These are phyloP conservation scores for Ichthyophonus hoferi DNA, from an alignment of 208 protist species.

Conservation along the genomic window DNA sequence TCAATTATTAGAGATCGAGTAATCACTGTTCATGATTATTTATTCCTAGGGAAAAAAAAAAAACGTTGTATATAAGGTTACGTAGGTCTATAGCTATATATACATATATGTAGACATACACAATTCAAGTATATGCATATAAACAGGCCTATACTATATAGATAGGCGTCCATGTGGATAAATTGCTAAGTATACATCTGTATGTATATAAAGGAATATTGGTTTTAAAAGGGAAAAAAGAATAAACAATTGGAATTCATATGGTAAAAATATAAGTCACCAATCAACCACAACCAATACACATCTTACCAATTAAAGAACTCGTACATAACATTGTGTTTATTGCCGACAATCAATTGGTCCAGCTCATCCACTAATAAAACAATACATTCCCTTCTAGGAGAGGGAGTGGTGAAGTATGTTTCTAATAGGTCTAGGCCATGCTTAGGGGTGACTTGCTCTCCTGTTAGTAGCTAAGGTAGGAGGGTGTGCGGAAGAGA, in stretches of 20 bases:
- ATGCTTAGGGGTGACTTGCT: conserved; percentile 27
- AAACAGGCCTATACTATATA: background rate
- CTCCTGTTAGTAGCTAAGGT: background rate
- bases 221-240: too few species aligned
- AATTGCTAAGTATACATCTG: background rate
- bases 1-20: too few species aligned
- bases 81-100: background rate
- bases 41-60: too few species aligned
- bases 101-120: background rate
- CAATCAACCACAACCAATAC: background rate
- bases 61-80: too few species aligned
- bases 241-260: too few species aligned
- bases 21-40: too few species aligned
- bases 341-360: conserved; percentile 19
- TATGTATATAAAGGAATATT: too few species aligned
- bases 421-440: background rate
- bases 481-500: background rate
- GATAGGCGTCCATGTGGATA: background rate
- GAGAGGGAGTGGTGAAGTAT: conserved; percentile 26
- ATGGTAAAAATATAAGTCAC: background rate
- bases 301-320: conserved; percentile 37
- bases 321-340: conserved; percentile 46
- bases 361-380: conserved; percentile 46
- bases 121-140: background rate
- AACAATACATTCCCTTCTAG: background rate